These are phyloP conservation scores for Trichoderma sp. DNA, from an alignment of 2,329 filamentous ascomycete genomes.

Conservation along the genomic window DNA sequence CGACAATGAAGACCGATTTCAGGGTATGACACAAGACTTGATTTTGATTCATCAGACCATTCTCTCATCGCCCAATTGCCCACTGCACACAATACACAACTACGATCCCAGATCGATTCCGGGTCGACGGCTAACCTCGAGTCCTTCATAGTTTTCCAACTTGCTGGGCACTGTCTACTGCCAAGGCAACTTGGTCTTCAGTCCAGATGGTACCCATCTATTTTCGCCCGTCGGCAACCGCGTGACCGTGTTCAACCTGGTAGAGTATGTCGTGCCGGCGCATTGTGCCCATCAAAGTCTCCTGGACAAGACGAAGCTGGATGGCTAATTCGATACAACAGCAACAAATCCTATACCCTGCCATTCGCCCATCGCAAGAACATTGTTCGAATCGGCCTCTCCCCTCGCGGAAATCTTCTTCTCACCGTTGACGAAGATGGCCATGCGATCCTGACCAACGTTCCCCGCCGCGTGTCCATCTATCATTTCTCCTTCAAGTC, in stretches of 20 bases:
- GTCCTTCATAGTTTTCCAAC: constrained; percentile 77
- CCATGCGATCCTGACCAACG: constrained; percentile 87
- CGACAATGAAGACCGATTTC: constrained; percentile 97
- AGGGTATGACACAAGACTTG: constrained; percentile 59
- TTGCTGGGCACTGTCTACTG: constrained; percentile 97
- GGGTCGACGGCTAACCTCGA: background rate
- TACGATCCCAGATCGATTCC: background rate
- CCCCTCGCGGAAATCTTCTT: constrained; percentile 85
- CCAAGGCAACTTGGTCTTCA: constrained; percentile 95
- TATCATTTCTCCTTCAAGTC: constrained; percentile 95
- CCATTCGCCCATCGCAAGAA: constrained; percentile 93
- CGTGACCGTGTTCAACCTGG: constrained; percentile 92
- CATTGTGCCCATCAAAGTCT: background rate
- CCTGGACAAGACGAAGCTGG: background rate
- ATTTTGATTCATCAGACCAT: background rate
- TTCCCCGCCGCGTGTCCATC: constrained; percentile 78
- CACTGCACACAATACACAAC: background rate
- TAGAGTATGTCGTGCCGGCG: constrained; percentile 64
- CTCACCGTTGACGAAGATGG: constrained; percentile 94
- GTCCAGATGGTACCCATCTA: constrained; percentile 90
- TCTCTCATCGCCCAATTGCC: background rate
- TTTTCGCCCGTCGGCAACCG: constrained; percentile 95
- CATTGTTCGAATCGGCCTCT: constrained; percentile 82
- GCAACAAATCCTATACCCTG: constrained; percentile 83
- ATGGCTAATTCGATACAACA: constrained; percentile 42